Conservation (phyloP, 345 rosid species). For the Hibiscus syriacus region DNA sequence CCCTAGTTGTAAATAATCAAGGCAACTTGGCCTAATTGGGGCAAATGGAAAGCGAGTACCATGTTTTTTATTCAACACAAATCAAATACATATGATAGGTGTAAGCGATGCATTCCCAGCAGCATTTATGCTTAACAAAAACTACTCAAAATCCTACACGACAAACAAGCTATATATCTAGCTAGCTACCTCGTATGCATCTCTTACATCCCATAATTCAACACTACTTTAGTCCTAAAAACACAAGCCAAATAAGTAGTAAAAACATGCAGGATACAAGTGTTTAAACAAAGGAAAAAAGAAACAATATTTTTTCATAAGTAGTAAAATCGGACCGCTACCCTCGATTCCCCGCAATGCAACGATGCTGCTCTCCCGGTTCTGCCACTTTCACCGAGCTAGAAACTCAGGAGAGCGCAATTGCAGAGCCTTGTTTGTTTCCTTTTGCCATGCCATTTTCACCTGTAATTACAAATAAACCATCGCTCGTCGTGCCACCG, state of each 20-base stretch:
- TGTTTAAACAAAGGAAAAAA: no score
- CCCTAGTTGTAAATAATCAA: no score
- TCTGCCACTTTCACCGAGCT: slow-evolving; percentile 33
- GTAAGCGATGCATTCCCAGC: slow-evolving; percentile 49
- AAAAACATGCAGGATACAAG: no score
- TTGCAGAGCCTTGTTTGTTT: slow-evolving; percentile 44
- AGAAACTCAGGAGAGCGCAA: slow-evolving; percentile 68
- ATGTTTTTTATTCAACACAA: slow-evolving; percentile 9
- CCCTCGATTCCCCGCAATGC: slow-evolving; percentile 95
- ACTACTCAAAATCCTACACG: neutral
- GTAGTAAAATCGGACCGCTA: slow-evolving; percentile 82
- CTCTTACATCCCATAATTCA: slow-evolving; percentile 49
- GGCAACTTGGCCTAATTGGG: no score
- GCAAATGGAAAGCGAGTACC: no score
- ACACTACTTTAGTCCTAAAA: neutral
- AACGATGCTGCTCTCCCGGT: slow-evolving; percentile 58
- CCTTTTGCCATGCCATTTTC: slow-evolving; percentile 13
- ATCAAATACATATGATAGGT: slow-evolving; percentile 24
- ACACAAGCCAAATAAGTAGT: neutral
- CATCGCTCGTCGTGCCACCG: slow-evolving; percentile 26
- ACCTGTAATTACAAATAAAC: slow-evolving; percentile 27
- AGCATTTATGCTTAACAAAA: slow-evolving; percentile 19
- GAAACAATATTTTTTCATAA: no score
- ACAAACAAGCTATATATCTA: neutral
- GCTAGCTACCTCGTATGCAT: slow-evolving; percentile 53